phyloP scores from a whole-genome alignment of 2,329 filamentous ascomycete species.

The Neofusicoccum laricinum region DNA sequence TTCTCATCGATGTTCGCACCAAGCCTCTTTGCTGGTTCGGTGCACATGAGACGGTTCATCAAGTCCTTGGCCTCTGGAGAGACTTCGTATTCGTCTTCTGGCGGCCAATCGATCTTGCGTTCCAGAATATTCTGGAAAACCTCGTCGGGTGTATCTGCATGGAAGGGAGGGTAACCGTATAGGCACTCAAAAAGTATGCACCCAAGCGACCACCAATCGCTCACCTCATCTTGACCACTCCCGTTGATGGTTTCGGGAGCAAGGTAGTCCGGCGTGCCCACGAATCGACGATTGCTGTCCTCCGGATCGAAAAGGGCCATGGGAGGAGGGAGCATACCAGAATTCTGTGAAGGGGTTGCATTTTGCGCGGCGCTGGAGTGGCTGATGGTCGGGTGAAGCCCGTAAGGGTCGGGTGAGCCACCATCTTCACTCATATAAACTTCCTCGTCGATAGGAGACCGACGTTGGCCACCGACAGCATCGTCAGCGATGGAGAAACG shows the following conservation, averaged over 20 bases:
- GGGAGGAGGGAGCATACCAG: slow-evolving; percentile 83
- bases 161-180: slow-evolving; percentile 90
- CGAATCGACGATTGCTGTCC: slow-evolving; percentile 88
- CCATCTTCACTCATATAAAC: slow-evolving; percentile 64
- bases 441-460: slow-evolving; percentile 71
- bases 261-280: slow-evolving; percentile 94
- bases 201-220: slow-evolving; percentile 99
- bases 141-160: slow-evolving; percentile 82
- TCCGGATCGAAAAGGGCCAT: slow-evolving; percentile 94
- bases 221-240: slow-evolving; percentile 92
- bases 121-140: slow-evolving; percentile 96
- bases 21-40: slow-evolving; percentile 76
- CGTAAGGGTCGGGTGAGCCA: slow-evolving; percentile 70
- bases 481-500: slow-evolving; percentile 64
- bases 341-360: slow-evolving; percentile 58
- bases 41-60: slow-evolving; percentile 86
- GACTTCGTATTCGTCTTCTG: slow-evolving; percentile 70
- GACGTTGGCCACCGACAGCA: slow-evolving; percentile 40
- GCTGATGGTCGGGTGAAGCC: slow-evolving; percentile 60
- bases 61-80: slow-evolving; percentile 89
- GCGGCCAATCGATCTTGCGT: slow-evolving; percentile 88
- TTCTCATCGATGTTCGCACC: slow-evolving; percentile 84
- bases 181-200: slow-evolving; percentile 97
- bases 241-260: slow-evolving; percentile 96
- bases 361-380: slow-evolving; percentile 53